A percentile compares a stretch with the other conserved stretches of the same genome.
phyloP scores from a whole-genome alignment of 192 early-diverging fungal genomes.

The Coemansia sp. region DNA sequence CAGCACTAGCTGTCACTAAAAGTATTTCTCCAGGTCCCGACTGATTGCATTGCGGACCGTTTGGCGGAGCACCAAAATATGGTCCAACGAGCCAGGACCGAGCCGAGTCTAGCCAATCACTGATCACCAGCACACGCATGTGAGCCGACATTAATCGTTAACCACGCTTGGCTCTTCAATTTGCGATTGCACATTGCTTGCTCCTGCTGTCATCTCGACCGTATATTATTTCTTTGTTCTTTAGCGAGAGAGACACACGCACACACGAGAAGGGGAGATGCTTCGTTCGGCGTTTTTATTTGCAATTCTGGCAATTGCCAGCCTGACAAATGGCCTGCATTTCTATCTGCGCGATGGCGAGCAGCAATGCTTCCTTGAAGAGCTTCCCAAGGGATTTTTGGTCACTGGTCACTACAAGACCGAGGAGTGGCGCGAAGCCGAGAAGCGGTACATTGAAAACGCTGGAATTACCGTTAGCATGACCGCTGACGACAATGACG shows the following conservation, averaged over 20 bases:
- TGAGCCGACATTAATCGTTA: background rate
- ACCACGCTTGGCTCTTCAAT: background rate
- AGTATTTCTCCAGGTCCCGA: background rate
- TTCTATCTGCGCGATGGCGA: conserved; percentile 90
- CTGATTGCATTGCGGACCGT: background rate
- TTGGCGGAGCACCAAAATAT: conserved; percentile 1
- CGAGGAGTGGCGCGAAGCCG: conserved; percentile 73
- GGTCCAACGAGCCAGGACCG: background rate
- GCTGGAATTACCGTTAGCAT: conserved; percentile 65
- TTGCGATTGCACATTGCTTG: conserved; percentile 2
- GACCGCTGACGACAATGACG: conserved; percentile 67
- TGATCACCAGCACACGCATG: conserved; percentile 1
- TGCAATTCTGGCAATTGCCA: conserved; percentile 27
- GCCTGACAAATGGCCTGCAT: conserved; percentile 64
- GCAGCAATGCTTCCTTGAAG: conserved; percentile 92
- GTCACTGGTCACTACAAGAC: conserved; percentile 82
- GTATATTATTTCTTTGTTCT: background rate
- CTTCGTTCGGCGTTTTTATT: conserved; percentile 26
- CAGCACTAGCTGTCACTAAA: background rate
- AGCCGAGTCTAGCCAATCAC: conserved; percentile 3
- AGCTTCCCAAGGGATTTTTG: conserved; percentile 85
- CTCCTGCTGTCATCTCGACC: background rate
- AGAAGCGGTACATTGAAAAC: conserved; percentile 63
- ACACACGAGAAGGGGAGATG: conserved; percentile 16
- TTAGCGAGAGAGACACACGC: conserved; percentile 3